Base-by-base conservation (phyloP, 2,329 filamentous ascomycete species). In the Dactylellina drechsleri region DNA sequence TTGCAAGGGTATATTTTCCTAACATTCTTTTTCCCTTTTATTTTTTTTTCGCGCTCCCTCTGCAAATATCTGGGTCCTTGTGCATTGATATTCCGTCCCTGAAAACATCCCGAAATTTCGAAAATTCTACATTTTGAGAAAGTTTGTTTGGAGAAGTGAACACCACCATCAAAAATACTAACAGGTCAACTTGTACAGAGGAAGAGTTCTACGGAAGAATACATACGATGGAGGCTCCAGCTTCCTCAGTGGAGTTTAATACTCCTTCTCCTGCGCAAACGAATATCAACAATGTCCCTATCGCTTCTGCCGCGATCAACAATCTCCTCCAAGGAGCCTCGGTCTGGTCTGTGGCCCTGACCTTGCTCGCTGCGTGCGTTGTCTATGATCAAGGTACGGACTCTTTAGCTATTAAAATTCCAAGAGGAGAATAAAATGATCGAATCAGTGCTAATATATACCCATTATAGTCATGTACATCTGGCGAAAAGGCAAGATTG, bases 331-430 rank as follows among this genome's bases (percentile, higher is more conserved):
- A 87, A 78, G 87, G 87, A 71, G 84, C 88, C 68, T 88, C 87
- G 79, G 81, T 86, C 82, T 88, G 88, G 85, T 89, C 90, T 76
- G 85, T 92, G 77, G 79, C 91, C 40, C 81, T 93, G 78, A 92
- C 92, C 15, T 77, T 95, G 59, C 81, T 97, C 67, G 84, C 90
- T 40, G 80, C 91, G 7, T 87, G 90, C 64, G 87, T 96, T 70
- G 87, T 89, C 76, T 98, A 97, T 82, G 94, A 98, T 83, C 94
- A 98, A 85, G 85, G 94, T 97, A 85, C 82, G 49, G 43, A 28
- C 13, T 43, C 15, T 23, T 23, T 31, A 8, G 3, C 31, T 52
- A 23, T 59, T 15, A 40, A 41, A 41, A 40, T 15, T 18, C n/a
- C 18, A 41, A 41, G 18, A 20, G 20, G 28, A 67, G 15, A 60